These are phyloP conservation scores for Acorus gramineus DNA, from an alignment of 106 monocot genomes.

Conservation along the genomic window DNA sequence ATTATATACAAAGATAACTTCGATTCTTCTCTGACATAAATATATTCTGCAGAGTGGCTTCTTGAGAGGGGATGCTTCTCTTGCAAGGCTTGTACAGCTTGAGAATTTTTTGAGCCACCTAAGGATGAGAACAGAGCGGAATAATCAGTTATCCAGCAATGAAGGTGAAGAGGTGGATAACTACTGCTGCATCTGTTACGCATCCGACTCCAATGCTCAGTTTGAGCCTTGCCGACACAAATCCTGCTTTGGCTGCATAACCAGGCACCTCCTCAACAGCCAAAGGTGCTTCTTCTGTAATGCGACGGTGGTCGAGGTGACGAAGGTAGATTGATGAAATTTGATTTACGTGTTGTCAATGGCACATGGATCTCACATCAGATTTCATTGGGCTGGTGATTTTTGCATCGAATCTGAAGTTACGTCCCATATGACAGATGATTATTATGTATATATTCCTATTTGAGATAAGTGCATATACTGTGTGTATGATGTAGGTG, in stretches of 20 bases:
- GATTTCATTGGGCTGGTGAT: not conserved
- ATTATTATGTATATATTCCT: too few relatives aligned
- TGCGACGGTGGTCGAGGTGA: slow-evolving; percentile 55
- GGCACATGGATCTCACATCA: not conserved
- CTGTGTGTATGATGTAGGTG: not conserved
- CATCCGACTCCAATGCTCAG: slow-evolving; percentile 41
- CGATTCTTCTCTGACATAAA: too few relatives aligned
- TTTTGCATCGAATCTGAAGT: not conserved
- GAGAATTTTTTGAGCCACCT: slow-evolving; percentile 57
- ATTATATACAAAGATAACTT: too few relatives aligned
- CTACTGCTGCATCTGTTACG: slow-evolving; percentile 88
- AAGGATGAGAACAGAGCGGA: slow-evolving; percentile 24
- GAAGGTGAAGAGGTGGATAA: slow-evolving; percentile 30
- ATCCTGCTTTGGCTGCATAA: slow-evolving; percentile 90
- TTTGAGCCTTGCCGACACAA: slow-evolving; percentile 87
- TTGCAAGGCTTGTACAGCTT: slow-evolving; percentile 49
- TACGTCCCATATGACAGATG: too few relatives aligned
- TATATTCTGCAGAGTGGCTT: slow-evolving; percentile 44
- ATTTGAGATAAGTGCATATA: not conserved
- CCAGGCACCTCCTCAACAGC: slow-evolving; percentile 78
- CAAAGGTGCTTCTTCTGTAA: slow-evolving; percentile 97
- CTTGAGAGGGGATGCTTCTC: slow-evolving; percentile 59
- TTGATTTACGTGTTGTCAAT: not conserved
- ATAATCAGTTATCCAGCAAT: not conserved
- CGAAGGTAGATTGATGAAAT: slow-evolving; percentile 6